phyloP scores from a whole-genome alignment of 306 rosid species.

The Cucumis sativus region DNA sequence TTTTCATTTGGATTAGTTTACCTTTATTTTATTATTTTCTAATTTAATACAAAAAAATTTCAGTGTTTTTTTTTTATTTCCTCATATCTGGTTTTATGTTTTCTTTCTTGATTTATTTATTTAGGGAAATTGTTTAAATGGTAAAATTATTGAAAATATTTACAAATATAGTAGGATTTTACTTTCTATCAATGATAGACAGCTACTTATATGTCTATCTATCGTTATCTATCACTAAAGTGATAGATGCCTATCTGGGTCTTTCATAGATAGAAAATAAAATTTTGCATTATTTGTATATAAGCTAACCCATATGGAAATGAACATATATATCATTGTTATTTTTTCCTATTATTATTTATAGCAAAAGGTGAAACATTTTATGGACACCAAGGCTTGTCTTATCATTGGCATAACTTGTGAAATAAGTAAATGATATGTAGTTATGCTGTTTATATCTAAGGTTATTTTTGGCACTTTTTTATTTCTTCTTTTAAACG shows the following conservation, averaged over 20 bases:
- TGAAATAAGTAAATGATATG: neutral
- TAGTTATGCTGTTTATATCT: neutral
- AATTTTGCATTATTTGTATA: too few species aligned
- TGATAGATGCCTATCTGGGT: too few species aligned
- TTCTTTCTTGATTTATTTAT: too few species aligned
- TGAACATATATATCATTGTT: neutral
- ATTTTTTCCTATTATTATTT: neutral
- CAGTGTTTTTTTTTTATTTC: neutral
- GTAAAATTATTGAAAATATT: too few species aligned
- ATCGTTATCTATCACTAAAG: too few species aligned
- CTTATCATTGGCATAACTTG: neutral
- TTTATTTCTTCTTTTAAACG: neutral
- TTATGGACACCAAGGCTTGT: neutral
- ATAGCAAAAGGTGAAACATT: neutral
- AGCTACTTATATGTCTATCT: too few species aligned
- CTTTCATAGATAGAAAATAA: too few species aligned
- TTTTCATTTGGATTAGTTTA: neutral
- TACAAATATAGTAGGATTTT: too few species aligned
- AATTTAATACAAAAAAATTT: neutral
- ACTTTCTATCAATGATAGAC: too few species aligned
- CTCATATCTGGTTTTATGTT: neutral
- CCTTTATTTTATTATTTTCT: neutral
- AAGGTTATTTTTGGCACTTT: neutral
- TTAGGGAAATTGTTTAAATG: too few species aligned
- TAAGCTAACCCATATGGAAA: too few species aligned